Evolutionary conservation across 306 rosid species (phyloP).

Genomic region (Gastrolobium villosum): DNA sequence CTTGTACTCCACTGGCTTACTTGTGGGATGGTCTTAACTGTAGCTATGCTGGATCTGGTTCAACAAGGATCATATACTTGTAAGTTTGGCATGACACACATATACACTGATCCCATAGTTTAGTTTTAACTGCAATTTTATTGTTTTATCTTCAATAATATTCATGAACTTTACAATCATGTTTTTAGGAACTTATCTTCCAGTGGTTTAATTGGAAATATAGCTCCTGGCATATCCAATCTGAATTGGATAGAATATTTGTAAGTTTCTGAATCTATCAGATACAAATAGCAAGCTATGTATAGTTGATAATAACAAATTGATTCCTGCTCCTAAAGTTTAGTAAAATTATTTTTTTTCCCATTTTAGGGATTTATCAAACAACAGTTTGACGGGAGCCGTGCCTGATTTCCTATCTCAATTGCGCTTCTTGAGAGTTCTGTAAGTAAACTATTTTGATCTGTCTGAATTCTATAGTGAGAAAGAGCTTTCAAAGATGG

Average conservation of each 20-base stretch:
- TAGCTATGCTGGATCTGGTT: slow-evolving; percentile 47
- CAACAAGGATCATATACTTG: slow-evolving; percentile 50
- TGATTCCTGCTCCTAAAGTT: not conserved
- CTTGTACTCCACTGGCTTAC: slow-evolving; percentile 46
- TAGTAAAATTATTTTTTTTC: slow-evolving; percentile 12
- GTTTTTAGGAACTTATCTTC: slow-evolving; percentile 55
- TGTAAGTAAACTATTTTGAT: slow-evolving; percentile 47
- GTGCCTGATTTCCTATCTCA: slow-evolving; percentile 51
- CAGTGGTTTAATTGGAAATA: slow-evolving; percentile 52
- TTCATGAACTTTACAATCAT: slow-evolving; percentile 21
- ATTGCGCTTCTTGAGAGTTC: slow-evolving; percentile 44
- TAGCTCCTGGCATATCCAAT: slow-evolving; percentile 49
- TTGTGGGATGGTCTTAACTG: slow-evolving; percentile 60
- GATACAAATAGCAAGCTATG: not conserved
- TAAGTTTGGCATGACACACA: slow-evolving; percentile 30
- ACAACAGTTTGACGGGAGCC: slow-evolving; percentile 50
- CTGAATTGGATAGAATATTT: slow-evolving; percentile 48
- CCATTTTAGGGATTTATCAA: slow-evolving; percentile 54
- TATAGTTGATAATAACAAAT: not conserved
- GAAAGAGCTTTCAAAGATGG: not conserved
- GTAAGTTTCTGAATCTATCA: slow-evolving; percentile 49
- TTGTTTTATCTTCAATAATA: slow-evolving; percentile 14
- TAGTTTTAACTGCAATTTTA: not conserved
- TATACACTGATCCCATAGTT: not conserved
- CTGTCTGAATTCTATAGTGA: not conserved